Evolutionary conservation across 2,329 filamentous ascomycete genomes (phyloP).

Genomic region (Xylaria arbuscula): DNA sequence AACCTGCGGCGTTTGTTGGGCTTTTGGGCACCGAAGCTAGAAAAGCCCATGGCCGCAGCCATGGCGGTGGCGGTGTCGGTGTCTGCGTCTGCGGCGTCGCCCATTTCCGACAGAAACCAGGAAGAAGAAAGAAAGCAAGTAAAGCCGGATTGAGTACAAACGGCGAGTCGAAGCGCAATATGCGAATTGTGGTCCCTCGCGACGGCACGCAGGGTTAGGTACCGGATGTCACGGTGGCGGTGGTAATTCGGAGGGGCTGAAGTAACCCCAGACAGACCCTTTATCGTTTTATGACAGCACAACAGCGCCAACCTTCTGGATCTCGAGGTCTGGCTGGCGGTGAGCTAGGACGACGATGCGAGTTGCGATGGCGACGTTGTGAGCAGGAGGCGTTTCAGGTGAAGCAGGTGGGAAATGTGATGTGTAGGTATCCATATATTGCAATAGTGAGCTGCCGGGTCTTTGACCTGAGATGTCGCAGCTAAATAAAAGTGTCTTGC

Average conservation of each 20-base stretch:
- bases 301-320: not conserved
- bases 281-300: constrained; percentile 4
- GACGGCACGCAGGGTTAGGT: constrained; percentile 2
- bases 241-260: constrained; percentile 7
- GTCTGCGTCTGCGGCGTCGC: constrained; percentile 49
- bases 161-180: not conserved
- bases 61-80: constrained; percentile 64
- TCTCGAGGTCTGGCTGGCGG: not conserved
- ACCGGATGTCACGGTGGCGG: constrained; percentile 16
- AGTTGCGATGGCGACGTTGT: constrained; percentile 8
- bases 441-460: not conserved
- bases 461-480: not conserved
- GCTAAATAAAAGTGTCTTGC: not conserved
- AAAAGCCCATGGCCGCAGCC: constrained; percentile 78
- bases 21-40: constrained; percentile 71
- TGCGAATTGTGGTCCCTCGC: constrained; percentile 4
- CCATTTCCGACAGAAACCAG: constrained; percentile 36
- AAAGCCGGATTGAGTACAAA: not conserved
- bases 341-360: not conserved
- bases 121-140: not conserved
- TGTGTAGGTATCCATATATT: constrained; percentile 7
- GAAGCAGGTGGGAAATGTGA: not conserved
- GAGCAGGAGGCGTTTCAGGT: not conserved
- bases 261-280: constrained; percentile 10
- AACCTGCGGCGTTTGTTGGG: constrained; percentile 75